Conservation (phyloP, 1,284 basidiomycete genomes). For the Malassezia yamatoensis region DNA sequence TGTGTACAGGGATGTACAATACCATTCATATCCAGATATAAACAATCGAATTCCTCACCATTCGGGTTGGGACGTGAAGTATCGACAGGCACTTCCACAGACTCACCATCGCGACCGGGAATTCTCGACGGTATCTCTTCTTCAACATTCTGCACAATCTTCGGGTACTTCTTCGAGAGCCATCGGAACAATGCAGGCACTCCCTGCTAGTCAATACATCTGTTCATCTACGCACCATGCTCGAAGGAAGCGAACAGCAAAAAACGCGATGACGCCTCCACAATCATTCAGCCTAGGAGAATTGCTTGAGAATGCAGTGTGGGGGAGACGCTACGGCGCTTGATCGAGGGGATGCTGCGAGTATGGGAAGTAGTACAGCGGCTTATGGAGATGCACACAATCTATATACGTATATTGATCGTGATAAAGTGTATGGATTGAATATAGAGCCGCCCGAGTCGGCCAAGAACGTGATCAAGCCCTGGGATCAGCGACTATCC, state of each 20-base stretch:
- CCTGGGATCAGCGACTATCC: constrained; percentile 35
- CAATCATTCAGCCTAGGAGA: not conserved
- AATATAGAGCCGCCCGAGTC: constrained; percentile 40
- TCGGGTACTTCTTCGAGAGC: constrained; percentile 49
- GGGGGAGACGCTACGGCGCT: constrained; percentile 7
- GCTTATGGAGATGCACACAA: constrained; percentile 16
- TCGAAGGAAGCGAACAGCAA: not conserved
- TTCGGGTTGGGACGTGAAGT: constrained; percentile 86
- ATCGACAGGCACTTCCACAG: constrained; percentile 67
- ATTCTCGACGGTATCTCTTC: constrained; percentile 41
- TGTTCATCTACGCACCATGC: constrained; percentile 1
- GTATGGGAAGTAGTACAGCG: not conserved
- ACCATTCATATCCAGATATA: constrained; percentile 61
- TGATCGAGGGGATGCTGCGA: not conserved
- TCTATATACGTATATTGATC: constrained; percentile 35
- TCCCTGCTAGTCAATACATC: constrained; percentile 21
- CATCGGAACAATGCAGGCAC: constrained; percentile 47
- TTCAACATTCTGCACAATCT: constrained; percentile 43
- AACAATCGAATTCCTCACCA: constrained; percentile 83
- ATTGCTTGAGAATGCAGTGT: constrained; percentile 4
- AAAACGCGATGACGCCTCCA: not conserved
- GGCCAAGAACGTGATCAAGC: constrained; percentile 38
- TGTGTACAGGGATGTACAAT: constrained; percentile 94
- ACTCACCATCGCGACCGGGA: constrained; percentile 54
- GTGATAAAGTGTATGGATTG: constrained; percentile 36